These are phyloP conservation scores for Pharus latifolius DNA, from an alignment of 176 grass and related monocot genomes.

Conservation along the genomic window DNA sequence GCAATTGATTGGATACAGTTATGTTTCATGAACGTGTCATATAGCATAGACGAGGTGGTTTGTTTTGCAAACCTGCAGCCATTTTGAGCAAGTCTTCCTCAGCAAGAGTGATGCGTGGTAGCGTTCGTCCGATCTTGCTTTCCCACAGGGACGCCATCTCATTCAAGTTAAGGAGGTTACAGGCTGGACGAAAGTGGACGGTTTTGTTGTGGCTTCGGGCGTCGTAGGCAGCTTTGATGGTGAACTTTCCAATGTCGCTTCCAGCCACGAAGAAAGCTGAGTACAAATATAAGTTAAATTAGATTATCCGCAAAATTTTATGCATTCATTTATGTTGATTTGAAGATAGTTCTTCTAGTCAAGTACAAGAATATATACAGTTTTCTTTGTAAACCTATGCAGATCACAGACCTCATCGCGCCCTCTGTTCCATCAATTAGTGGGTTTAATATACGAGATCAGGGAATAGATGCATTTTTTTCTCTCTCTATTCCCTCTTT, in stretches of 20 bases:
- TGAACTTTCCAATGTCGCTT: slow-evolving; percentile 66
- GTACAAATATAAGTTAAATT: background rate
- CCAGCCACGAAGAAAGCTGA: slow-evolving; percentile 69
- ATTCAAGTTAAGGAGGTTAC: slow-evolving; percentile 53
- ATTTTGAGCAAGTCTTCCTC: slow-evolving; percentile 45
- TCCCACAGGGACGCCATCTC: slow-evolving; percentile 78
- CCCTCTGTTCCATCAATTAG: no score
- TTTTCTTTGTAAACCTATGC: no score
- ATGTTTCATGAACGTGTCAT: no score
- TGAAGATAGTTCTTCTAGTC: no score
- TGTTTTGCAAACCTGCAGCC: slow-evolving; percentile 35
- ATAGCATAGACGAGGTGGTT: no score
- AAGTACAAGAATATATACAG: no score
- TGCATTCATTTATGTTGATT: no score
- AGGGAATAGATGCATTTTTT: no score
- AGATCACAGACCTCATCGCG: no score
- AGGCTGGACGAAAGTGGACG: slow-evolving; percentile 51
- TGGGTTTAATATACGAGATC: no score
- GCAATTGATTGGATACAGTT: background rate
- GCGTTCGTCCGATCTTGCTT: slow-evolving; percentile 50
- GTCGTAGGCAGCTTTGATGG: slow-evolving; percentile 55
- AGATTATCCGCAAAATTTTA: background rate
- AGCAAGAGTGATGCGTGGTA: slow-evolving; percentile 37
- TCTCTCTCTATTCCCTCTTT: no score
- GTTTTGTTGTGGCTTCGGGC: slow-evolving; percentile 37